Evolutionary conservation across 805 yeast genomes (phyloP), one percentile per base, ranked within the genome.

Genomic region (Hanseniaspora lindneri): DNA sequence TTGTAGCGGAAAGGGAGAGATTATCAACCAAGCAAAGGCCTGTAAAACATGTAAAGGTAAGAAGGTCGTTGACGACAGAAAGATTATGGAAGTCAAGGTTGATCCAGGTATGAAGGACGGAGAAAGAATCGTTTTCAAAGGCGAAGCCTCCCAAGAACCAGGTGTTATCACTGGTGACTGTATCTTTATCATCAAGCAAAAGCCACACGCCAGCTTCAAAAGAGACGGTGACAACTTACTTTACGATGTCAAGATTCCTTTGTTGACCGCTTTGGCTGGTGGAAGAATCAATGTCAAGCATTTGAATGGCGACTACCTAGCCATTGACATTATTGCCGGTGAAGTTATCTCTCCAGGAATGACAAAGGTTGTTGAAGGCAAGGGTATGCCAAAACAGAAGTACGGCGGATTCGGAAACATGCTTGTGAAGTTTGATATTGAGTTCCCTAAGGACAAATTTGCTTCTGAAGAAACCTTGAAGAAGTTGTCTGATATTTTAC

Each of bases 101-200:
- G 95, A 86, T 64, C 92, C 94, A 59, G 99, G 99, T 71, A 89
- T 89, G 96, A 80, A 73, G 62, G 83, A 86, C 61, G 96, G 96
- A 52, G 95, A 89, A 71, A 79, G 79, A 68, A 76, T 92, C 58
- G 84, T 79, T 6, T 92, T 89, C 72, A 73, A 78, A 58, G 97
- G 96, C 56, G 96, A 89, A 71, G 96, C 96, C 61, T 98, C 92
- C 68, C 96, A 89, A 68, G 92, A 83, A 55, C 97, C 97, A 53
- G 87, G 83, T 65, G 75, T 85, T 51, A 78, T 87, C 52, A 95
- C 98, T 27, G 99, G 99, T 66, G 98, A 92, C 66, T 97, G 92
- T 54, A 74, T 92, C 53, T 87, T 92, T 56, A 83, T 87, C 34
- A 76, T 92, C 55, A 89, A 84, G 54, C 95, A 89, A 73, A 85